These are phyloP conservation scores for Daldinia concentrica DNA, from an alignment of 495 filamentous ascomycete genomes.

Conservation along the genomic window DNA sequence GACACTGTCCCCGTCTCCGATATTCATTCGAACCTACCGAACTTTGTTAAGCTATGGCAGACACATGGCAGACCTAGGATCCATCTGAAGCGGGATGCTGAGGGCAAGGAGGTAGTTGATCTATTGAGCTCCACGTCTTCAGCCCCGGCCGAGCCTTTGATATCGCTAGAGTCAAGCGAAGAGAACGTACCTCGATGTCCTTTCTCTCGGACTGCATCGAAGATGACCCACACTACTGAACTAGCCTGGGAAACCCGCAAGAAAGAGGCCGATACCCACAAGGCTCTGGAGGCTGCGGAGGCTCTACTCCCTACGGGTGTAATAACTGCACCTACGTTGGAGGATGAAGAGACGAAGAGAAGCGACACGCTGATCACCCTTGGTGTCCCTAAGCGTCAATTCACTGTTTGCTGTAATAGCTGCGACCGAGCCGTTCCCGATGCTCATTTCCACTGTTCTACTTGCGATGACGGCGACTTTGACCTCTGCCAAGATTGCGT, in stretches of 20 bases:
- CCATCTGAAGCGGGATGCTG: conserved; percentile 32
- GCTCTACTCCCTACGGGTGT: neutral
- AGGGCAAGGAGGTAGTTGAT: conserved; percentile 41
- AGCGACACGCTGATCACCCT: neutral
- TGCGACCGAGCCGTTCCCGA: conserved; percentile 81
- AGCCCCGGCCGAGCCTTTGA: conserved; percentile 11
- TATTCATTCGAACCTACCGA: conserved; percentile 33
- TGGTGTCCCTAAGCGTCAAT: conserved; percentile 42
- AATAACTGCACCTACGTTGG: neutral
- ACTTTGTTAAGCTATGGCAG: conserved; percentile 42
- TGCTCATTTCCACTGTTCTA: conserved; percentile 92
- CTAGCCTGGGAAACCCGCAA: conserved; percentile 39
- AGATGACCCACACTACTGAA: conserved; percentile 5
- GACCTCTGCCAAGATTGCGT: conserved; percentile 90
- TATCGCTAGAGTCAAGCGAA: conserved; percentile 11
- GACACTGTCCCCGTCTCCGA: conserved; percentile 36
- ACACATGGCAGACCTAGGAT: conserved; percentile 39
- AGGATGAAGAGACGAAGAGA: neutral
- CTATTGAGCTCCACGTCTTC: conserved; percentile 20
- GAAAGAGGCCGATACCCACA: conserved; percentile 11
- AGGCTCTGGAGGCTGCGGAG: conserved; percentile 3
- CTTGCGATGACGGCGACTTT: conserved; percentile 92
- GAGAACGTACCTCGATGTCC: conserved; percentile 13
- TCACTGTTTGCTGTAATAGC: conserved; percentile 90
- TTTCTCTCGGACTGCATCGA: conserved; percentile 20